Base-by-base conservation (phyloP, 805 yeast genomes). In the Zygosaccharomyces bailii region DNA sequence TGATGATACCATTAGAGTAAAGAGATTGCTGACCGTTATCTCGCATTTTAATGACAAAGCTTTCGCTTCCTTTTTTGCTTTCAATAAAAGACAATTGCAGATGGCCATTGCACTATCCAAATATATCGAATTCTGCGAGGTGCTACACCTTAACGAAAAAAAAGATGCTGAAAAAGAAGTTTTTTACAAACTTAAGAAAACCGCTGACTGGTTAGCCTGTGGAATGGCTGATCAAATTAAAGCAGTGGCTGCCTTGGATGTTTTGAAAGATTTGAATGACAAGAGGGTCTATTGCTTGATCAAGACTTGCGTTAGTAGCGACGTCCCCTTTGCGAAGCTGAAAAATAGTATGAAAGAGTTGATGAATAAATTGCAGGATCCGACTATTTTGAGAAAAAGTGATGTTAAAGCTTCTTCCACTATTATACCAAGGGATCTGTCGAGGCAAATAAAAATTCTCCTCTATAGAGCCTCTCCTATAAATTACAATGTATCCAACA, bases 31-130 rank as follows among this genome's bases (percentile, higher is more conserved):
- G 36, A 62, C 60, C 1, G 69, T 86, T 1, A 65, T 78, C 41
- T 53, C 66, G 1, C 65, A 61, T 27, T 68, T 89, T 19, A 76
- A 80, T 40, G 73, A 72, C 1, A 81, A 79, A 50, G 75, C 90
- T 0, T 71, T 72, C 49, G 70, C 76, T 18, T 78, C 95, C 0
- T 83, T 88, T 53, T 64, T 71, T 46, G 91, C 96, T 0, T 76
- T 86, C 29, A 74, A 78, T 40, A 76, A 73, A 54, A 72, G 96
- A 39, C 96, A 88, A 57, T 72, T 74, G 39, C 82, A 82, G 51
- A 61, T 78, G 20, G 66, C 84, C 1, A 60, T 67, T 2, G 86
- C 78, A 1, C 43, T 86, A 5, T 48, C 52, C 1, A 76, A 76
- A 45, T 72, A 75, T 43, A 45, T 84, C 9, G 71, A 71, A 11